Evolutionary conservation across 1,139 yeast species (phyloP).

Genomic region (Spencermartinsiella ligniputridi): DNA sequence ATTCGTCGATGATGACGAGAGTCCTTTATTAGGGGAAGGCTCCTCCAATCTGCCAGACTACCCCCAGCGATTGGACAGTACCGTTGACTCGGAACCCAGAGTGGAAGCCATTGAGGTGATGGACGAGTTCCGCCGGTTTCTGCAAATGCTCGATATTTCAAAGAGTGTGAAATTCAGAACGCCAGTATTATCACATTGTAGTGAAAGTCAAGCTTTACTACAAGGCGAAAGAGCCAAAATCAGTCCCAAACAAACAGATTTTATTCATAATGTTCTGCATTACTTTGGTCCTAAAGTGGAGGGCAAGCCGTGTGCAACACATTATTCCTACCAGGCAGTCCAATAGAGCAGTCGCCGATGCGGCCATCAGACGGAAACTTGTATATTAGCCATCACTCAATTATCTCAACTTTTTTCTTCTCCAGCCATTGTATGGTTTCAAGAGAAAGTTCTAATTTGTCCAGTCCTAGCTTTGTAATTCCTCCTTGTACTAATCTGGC

Average conservation of each 20-base stretch:
- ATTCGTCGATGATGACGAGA: not conserved
- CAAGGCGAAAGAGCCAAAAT: too few relatives aligned
- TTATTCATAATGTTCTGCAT: too few relatives aligned
- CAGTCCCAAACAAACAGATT: too few relatives aligned
- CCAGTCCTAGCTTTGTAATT: not conserved
- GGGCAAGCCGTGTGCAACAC: too few relatives aligned
- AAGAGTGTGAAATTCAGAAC: not conserved
- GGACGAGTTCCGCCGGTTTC: not conserved
- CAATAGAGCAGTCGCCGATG: too few relatives aligned
- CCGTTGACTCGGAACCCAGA: not conserved
- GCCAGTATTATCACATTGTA: not conserved
- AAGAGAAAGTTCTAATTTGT: not conserved
- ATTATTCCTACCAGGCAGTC: too few relatives aligned
- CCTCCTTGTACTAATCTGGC: not conserved
- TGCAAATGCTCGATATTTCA: not conserved
- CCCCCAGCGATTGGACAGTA: not conserved
- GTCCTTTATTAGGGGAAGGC: too few relatives aligned
- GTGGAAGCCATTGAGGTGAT: not conserved
- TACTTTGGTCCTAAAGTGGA: too few relatives aligned
- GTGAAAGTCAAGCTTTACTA: not conserved
- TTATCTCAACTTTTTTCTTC: not conserved
- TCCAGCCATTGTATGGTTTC: not conserved
- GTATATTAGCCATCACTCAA: not conserved
- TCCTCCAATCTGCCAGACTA: not conserved
- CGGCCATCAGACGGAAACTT: too few relatives aligned